Evolutionary conservation across 2,329 filamentous ascomycete genomes (phyloP).

Genomic region (Epichloe gansuensis): DNA sequence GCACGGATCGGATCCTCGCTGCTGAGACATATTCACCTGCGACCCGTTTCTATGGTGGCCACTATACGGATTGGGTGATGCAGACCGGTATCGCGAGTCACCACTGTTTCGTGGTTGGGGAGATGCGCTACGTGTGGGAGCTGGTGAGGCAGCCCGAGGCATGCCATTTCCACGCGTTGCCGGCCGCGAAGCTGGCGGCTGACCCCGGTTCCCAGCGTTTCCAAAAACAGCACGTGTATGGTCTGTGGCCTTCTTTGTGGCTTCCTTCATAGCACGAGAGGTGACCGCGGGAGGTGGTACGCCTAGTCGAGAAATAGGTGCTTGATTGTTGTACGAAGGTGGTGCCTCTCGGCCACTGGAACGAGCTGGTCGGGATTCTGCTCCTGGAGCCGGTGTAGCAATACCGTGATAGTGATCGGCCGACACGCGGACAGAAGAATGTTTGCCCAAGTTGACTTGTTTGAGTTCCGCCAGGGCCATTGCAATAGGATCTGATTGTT

Average conservation of each 20-base stretch:
- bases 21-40: conserved; percentile 27
- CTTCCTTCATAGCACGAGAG: conserved; percentile 87
- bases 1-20: conserved; percentile 35
- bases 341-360: conserved; percentile 39
- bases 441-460: conserved; percentile 63
- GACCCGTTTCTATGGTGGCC: conserved; percentile 24
- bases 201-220: conserved; percentile 14
- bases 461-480: conserved; percentile 87
- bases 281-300: conserved; percentile 88
- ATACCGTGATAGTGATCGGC: conserved; percentile 94
- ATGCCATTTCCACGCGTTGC: conserved; percentile 46
- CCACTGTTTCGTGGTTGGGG: conserved; percentile 45
- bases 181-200: conserved; percentile 38
- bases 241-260: conserved; percentile 74
- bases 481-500: conserved; percentile 77
- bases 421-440: conserved; percentile 72
- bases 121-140: conserved; percentile 48
- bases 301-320: conserved; percentile 62
- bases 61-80: conserved; percentile 53
- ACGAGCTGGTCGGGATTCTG: conserved; percentile 27
- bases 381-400: conserved; percentile 58
- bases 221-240: conserved; percentile 71
- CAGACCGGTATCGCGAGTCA: conserved; percentile 35
- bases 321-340: conserved; percentile 63
- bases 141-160: conserved; percentile 53